phyloP scores from a whole-genome alignment of 768 basidiomycete species.

The Lactarius vividus region DNA sequence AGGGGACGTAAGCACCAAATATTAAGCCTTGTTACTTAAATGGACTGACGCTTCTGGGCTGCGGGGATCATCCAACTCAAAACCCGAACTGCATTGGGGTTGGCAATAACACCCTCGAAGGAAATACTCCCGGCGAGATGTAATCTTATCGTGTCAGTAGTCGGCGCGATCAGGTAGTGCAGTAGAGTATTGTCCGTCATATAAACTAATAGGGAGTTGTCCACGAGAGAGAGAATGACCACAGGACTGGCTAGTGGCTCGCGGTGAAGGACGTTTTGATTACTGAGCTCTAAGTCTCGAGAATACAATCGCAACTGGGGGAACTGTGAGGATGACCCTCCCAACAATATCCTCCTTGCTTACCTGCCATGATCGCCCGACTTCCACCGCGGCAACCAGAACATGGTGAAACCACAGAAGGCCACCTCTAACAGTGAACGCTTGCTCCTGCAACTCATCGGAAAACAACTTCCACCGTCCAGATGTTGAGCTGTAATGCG shows the following conservation, averaged over 20 bases:
- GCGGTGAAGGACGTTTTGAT: conserved; percentile 78
- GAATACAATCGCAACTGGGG: conserved; percentile 88
- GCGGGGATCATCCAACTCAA: conserved; percentile 97
- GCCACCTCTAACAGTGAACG: conserved; percentile 86
- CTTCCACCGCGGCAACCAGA: conserved; percentile 85
- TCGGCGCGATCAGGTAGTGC: conserved; percentile 89
- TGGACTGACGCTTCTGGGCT: conserved; percentile 80
- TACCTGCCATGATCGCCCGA: conserved; percentile 75
- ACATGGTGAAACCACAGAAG: conserved; percentile 97
- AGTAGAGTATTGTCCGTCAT: conserved; percentile 90
- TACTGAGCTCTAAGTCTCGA: conserved; percentile 82
- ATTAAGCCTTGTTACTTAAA: not conserved
- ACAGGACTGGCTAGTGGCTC: conserved; percentile 75
- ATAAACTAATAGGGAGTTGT: conserved; percentile 93
- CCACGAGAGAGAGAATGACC: conserved; percentile 85
- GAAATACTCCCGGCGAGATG: conserved; percentile 93
- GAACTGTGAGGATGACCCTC: conserved; percentile 17
- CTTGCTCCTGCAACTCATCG: conserved; percentile 78
- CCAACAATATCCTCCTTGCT: conserved; percentile 27
- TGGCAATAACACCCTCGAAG: conserved; percentile 85
- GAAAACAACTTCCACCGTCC: conserved; percentile 94
- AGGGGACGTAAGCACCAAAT: conserved; percentile 18
- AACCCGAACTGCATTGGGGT: conserved; percentile 79
- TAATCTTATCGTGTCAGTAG: conserved; percentile 76
- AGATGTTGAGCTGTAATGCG: conserved; percentile 91